Evolutionary conservation across 805 yeast species (phyloP).

Genomic region (Brettanomyces custersianus): DNA sequence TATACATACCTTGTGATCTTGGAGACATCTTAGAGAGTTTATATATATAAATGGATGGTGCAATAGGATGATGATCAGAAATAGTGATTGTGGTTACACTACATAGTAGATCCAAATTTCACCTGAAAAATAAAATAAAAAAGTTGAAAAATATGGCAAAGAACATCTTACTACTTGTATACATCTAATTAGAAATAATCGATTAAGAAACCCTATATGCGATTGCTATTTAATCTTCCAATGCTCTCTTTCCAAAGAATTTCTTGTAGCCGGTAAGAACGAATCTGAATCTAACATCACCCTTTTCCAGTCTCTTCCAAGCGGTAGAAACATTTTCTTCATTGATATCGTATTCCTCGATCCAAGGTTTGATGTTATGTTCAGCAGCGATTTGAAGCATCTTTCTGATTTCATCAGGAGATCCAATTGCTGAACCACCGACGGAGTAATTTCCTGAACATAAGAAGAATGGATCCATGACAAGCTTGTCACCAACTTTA

Average conservation of each 20-base stretch:
- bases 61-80: too few relatives aligned
- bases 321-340: constrained; percentile 35
- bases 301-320: constrained; percentile 37
- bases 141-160: too few relatives aligned
- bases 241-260: constrained; percentile 7
- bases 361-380: constrained; percentile 39
- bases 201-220: too few relatives aligned
- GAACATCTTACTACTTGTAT: too few relatives aligned
- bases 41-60: constrained; percentile 2
- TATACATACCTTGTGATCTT: constrained; percentile 1
- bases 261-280: constrained; percentile 42
- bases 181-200: too few relatives aligned
- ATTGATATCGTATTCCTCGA: constrained; percentile 39
- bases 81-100: too few relatives aligned
- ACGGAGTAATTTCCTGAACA: constrained; percentile 23
- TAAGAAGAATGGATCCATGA: constrained; percentile 26
- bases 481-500: constrained; percentile 27
- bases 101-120: too few relatives aligned
- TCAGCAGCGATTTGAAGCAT: constrained; percentile 41
- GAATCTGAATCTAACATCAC: constrained; percentile 47
- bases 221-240: constrained; percentile 1
- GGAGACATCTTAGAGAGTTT: not conserved
- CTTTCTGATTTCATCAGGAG: constrained; percentile 34
- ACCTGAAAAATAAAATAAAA: too few relatives aligned
- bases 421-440: constrained; percentile 32